A percentile compares a stretch with the other conserved stretches of the same genome.
These are phyloP conservation scores for Nevesoporus exiguus DNA, from an alignment of 768 basidiomycete genomes.

Conservation along the genomic window DNA sequence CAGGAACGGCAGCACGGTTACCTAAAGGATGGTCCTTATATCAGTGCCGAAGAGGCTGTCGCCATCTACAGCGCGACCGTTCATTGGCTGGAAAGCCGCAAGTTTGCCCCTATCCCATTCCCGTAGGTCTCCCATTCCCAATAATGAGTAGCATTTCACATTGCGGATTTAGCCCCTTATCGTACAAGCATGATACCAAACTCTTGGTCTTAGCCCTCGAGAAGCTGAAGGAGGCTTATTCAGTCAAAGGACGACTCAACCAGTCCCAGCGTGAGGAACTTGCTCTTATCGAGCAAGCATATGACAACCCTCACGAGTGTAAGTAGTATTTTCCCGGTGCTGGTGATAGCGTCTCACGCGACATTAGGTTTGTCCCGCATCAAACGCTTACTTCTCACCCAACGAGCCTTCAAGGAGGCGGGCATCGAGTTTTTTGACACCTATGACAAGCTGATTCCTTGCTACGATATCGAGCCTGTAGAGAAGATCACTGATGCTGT, in stretches of 20 bases:
- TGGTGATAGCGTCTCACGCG: slow-evolving; percentile 2
- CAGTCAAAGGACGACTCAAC: slow-evolving; percentile 95
- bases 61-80: slow-evolving; percentile 98
- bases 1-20: slow-evolving; percentile 99
- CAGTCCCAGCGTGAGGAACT: slow-evolving; percentile 98
- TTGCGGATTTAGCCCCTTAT: slow-evolving; percentile 61
- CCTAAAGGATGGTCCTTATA: slow-evolving; percentile 98
- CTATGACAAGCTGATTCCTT: slow-evolving; percentile 97
- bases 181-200: slow-evolving; percentile 99
- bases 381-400: slow-evolving; percentile 93
- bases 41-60: slow-evolving; percentile 97
- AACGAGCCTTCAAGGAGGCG: slow-evolving; percentile 97
- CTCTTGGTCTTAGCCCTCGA: slow-evolving; percentile 94
- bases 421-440: slow-evolving; percentile 98
- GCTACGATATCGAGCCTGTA: slow-evolving; percentile 98
- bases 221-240: slow-evolving; percentile 98
- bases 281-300: slow-evolving; percentile 97
- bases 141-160: slow-evolving; percentile 2
- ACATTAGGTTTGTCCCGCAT: slow-evolving; percentile 81
- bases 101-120: slow-evolving; percentile 99
- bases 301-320: slow-evolving; percentile 99
- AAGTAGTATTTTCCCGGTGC: slow-evolving; percentile 15
- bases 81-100: slow-evolving; percentile 97
- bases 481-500: slow-evolving; percentile 99
- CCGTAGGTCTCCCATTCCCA: slow-evolving; percentile 49